Conservation (phyloP, 441 rosid species). For the Hura crepitans region DNA sequence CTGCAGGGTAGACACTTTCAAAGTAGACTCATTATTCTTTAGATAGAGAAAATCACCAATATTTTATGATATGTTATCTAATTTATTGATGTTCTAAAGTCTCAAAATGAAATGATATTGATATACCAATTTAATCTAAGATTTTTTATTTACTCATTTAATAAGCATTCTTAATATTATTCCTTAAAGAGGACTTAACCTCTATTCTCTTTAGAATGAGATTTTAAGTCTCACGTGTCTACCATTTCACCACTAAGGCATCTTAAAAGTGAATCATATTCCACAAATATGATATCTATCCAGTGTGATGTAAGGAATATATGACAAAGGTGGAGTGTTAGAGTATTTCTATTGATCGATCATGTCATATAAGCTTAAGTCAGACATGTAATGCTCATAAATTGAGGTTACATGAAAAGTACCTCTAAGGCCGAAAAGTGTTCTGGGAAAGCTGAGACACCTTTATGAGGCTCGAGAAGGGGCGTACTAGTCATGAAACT, state of each 20-base stretch:
- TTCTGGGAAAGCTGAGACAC: no score
- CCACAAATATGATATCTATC: no score
- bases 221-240: neutral
- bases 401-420: no score
- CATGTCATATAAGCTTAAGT: no score
- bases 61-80: neutral
- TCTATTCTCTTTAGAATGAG: constrained; percentile 11
- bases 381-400: no score
- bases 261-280: no score
- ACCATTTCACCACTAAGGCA: neutral
- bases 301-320: no score
- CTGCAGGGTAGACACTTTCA: neutral
- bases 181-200: constrained; percentile 17
- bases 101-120: neutral
- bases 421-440: no score
- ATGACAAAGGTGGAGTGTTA: no score
- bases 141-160: neutral
- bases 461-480: no score
- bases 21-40: neutral
- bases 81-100: neutral
- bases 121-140: neutral
- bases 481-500: no score
- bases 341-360: no score
- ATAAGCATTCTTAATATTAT: neutral
- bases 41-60: neutral